Evolutionary conservation across 2,329 filamentous ascomycete genomes (phyloP).

Genomic region (Aspergillus pseudonomiae): DNA sequence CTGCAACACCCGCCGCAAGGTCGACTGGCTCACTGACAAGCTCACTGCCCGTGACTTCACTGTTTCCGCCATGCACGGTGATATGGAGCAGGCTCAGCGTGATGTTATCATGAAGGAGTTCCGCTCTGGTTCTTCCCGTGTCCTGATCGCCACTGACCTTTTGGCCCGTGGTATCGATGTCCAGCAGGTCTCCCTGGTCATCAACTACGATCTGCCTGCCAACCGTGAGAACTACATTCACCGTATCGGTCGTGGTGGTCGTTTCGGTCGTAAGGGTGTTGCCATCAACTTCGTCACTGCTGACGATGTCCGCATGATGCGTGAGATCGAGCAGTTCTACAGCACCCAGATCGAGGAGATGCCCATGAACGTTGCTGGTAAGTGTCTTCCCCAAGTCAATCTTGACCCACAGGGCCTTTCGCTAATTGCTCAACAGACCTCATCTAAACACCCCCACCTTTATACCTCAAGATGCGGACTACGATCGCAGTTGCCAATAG

Average conservation of each 20-base stretch:
- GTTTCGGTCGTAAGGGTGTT: constrained; percentile 99
- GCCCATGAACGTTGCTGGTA: constrained; percentile 86
- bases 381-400: constrained; percentile 31
- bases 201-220: constrained; percentile 99
- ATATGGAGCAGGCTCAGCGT: constrained; percentile 98
- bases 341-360: constrained; percentile 99
- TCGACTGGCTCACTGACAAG: constrained; percentile 99
- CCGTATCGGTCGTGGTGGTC: constrained; percentile 98
- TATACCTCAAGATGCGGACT: constrained; percentile 40
- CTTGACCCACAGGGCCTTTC: background rate
- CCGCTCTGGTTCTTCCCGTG: constrained; percentile 96
- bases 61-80: constrained; percentile 99
- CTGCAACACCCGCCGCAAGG: constrained; percentile 99
- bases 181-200: constrained; percentile 98
- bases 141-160: constrained; percentile 96
- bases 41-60: constrained; percentile 98
- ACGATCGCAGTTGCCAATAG: constrained; percentile 39
- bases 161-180: constrained; percentile 99
- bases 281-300: constrained; percentile 99
- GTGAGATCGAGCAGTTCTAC: constrained; percentile 99
- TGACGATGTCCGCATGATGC: constrained; percentile 99
- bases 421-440: constrained; percentile 36
- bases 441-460: constrained; percentile 44
- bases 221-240: constrained; percentile 99
- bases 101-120: constrained; percentile 99